Evolutionary conservation across 352 stramenopile species (phyloP).

Genomic region (Globisporangium takayamanum): DNA sequence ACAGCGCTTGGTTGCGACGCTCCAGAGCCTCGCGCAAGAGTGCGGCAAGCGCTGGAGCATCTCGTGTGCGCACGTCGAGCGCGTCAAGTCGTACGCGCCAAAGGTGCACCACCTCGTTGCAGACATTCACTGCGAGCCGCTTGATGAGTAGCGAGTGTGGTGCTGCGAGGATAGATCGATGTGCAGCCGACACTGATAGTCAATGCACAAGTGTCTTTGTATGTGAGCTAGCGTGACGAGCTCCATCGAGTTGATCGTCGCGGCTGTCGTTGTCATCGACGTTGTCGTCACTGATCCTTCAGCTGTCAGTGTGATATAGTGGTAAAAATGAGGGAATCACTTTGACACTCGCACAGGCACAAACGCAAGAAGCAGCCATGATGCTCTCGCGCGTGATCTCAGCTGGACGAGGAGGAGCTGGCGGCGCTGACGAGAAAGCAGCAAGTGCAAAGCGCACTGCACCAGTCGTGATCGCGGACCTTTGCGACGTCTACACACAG

Average conservation of each 20-base stretch:
- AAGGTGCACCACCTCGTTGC: slow-evolving; percentile 88
- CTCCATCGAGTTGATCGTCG: background rate
- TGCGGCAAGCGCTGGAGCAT: slow-evolving; percentile 62
- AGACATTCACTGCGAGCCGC: slow-evolving; percentile 53
- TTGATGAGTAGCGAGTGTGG: background rate
- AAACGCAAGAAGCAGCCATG: background rate
- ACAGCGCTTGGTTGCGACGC: slow-evolving; percentile 44
- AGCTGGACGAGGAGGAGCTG: background rate
- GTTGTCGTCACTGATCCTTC: background rate
- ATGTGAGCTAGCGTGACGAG: background rate
- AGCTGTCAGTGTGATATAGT: background rate
- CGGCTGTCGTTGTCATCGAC: background rate
- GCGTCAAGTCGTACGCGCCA: slow-evolving; percentile 90
- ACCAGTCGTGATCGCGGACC: slow-evolving; percentile 29
- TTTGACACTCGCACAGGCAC: background rate
- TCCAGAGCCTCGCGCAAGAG: slow-evolving; percentile 37
- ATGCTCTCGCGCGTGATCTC: slow-evolving; percentile 13
- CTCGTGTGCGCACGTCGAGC: slow-evolving; percentile 81
- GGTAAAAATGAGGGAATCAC: background rate
- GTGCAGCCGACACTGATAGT: background rate
- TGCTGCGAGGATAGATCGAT: background rate
- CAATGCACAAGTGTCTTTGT: no score
- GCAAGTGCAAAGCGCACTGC: slow-evolving; percentile 11
- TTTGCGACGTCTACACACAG: slow-evolving; percentile 65
- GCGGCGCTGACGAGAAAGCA: slow-evolving; percentile 8